Conservation (phyloP, 805 yeast species). For the Cyberlindnera japonica region DNA sequence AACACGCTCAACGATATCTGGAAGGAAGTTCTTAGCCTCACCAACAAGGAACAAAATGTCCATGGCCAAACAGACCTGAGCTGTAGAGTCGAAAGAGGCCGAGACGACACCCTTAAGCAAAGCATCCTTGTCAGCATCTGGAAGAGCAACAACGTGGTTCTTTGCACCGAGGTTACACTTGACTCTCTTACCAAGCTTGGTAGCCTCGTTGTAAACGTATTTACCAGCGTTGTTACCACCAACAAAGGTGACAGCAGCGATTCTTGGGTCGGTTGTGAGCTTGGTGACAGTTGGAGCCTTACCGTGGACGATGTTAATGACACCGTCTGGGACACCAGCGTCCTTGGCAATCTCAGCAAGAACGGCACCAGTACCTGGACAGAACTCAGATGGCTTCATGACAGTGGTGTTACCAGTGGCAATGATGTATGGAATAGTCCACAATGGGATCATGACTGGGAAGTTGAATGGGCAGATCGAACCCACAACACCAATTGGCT, state of each 20-base stretch:
- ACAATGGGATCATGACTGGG: slow-evolving; percentile 75
- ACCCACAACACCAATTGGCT: slow-evolving; percentile 72
- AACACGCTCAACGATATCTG: slow-evolving; percentile 57
- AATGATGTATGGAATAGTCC: slow-evolving; percentile 52
- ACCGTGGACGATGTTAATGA: slow-evolving; percentile 70
- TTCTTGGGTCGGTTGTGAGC: slow-evolving; percentile 65
- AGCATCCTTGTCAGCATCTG: slow-evolving; percentile 65
- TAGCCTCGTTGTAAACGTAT: slow-evolving; percentile 63
- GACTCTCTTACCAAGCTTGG: slow-evolving; percentile 67
- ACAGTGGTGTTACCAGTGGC: slow-evolving; percentile 77
- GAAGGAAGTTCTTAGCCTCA: slow-evolving; percentile 54
- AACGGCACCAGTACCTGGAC: slow-evolving; percentile 77
- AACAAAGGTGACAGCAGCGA: slow-evolving; percentile 74
- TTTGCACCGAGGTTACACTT: slow-evolving; percentile 80
- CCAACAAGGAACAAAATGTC: slow-evolving; percentile 74
- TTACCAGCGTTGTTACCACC: slow-evolving; percentile 79
- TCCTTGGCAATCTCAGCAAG: slow-evolving; percentile 66
- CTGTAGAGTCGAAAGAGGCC: slow-evolving; percentile 83
- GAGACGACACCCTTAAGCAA: slow-evolving; percentile 65
- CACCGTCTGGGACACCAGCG: slow-evolving; percentile 77
- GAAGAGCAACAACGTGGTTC: slow-evolving; percentile 69
- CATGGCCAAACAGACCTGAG: slow-evolving; percentile 81
- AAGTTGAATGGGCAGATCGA: slow-evolving; percentile 79
- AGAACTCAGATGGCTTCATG: slow-evolving; percentile 68
- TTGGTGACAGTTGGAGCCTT: slow-evolving; percentile 68